phyloP scores from a whole-genome alignment of 805 yeast species.

The Candida ovalis region DNA sequence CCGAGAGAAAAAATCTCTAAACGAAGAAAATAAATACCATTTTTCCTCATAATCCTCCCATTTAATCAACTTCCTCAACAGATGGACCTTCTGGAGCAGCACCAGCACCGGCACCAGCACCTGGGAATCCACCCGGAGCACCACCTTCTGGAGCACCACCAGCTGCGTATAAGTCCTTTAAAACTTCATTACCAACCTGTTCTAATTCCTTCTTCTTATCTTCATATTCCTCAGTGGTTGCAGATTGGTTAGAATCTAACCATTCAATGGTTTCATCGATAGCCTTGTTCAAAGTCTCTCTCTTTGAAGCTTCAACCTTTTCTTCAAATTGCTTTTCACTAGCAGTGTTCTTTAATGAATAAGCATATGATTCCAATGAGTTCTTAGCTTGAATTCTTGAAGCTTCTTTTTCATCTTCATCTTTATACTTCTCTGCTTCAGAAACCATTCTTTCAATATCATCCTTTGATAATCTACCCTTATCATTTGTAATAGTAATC shows the following conservation, averaged over 20 bases:
- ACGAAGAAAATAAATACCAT: neutral
- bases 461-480: constrained; percentile 80
- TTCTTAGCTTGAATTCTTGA: constrained; percentile 53
- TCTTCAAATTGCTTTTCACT: constrained; percentile 35
- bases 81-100: constrained; percentile 67
- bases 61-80: constrained; percentile 76
- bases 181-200: constrained; percentile 91
- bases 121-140: constrained; percentile 29
- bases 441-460: constrained; percentile 64
- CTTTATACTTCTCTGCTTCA: constrained; percentile 62
- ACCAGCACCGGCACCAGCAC: constrained; percentile 44
- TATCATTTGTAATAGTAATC: constrained; percentile 88
- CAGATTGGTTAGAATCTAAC: constrained; percentile 93
- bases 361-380: constrained; percentile 54
- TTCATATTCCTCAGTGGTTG: constrained; percentile 84
- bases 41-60: constrained; percentile 3
- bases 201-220: constrained; percentile 97
- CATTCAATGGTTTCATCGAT: constrained; percentile 76
- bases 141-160: constrained; percentile 73
- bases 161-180: constrained; percentile 93
- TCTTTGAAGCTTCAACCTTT: constrained; percentile 38
- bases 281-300: constrained; percentile 66
- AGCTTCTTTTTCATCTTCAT: constrained; percentile 59
- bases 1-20: neutral
- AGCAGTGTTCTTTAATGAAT: constrained; percentile 47